These are phyloP conservation scores for Pyricularia grisea DNA, from an alignment of 2,329 filamentous ascomycete species.

Conservation along the genomic window DNA sequence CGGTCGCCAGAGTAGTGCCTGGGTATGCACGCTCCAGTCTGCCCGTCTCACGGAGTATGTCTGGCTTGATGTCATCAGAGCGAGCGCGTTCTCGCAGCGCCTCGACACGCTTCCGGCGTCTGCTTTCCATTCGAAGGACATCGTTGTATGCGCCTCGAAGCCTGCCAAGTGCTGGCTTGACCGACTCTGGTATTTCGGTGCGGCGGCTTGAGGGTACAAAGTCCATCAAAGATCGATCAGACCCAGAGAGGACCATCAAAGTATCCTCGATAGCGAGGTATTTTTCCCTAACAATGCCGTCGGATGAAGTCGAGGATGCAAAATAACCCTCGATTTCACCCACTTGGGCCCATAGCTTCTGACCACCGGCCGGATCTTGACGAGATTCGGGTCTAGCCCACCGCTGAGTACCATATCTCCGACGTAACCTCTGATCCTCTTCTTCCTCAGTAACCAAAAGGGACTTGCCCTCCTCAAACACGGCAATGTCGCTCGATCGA, in stretches of 20 bases:
- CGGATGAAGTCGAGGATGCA: slow-evolving; percentile 48
- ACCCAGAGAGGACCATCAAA: slow-evolving; percentile 66
- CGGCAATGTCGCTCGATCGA: slow-evolving; percentile 65
- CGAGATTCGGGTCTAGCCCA: slow-evolving; percentile 68
- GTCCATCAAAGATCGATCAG: slow-evolving; percentile 73
- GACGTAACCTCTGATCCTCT: slow-evolving; percentile 68
- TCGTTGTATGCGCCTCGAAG: slow-evolving; percentile 79
- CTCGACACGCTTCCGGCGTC: slow-evolving; percentile 71
- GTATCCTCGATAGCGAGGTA: slow-evolving; percentile 66
- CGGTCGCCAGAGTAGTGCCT: slow-evolving; percentile 73
- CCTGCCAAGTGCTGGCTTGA: slow-evolving; percentile 70
- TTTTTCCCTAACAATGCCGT: slow-evolving; percentile 62
- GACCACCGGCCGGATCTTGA: slow-evolving; percentile 48
- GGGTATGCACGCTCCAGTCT: slow-evolving; percentile 80
- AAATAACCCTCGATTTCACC: slow-evolving; percentile 83
- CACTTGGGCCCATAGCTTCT: slow-evolving; percentile 65
- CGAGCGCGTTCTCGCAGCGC: slow-evolving; percentile 69
- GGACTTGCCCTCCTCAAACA: slow-evolving; percentile 77
- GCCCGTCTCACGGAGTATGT: slow-evolving; percentile 73
- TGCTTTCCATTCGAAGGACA: slow-evolving; percentile 70
- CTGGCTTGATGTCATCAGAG: slow-evolving; percentile 79
- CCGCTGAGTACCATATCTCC: slow-evolving; percentile 76
- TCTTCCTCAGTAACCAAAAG: slow-evolving; percentile 70
- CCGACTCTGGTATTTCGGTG: slow-evolving; percentile 66
- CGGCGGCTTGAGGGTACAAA: slow-evolving; percentile 81